phyloP scores from a whole-genome alignment of 768 basidiomycete species.

The Boletus sp. region DNA sequence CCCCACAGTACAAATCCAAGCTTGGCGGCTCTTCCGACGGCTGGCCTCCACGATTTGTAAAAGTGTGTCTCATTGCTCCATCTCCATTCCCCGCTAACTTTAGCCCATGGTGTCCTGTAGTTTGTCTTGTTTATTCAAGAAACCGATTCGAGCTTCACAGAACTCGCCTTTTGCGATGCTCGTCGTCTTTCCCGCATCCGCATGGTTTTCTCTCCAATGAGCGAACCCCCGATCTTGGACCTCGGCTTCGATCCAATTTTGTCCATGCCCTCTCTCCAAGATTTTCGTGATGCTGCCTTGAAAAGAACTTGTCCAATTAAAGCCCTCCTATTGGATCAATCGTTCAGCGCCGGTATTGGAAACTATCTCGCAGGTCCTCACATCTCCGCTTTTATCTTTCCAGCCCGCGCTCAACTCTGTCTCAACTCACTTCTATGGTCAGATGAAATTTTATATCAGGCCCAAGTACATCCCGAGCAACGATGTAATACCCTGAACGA shows the following conservation, averaged over 20 bases:
- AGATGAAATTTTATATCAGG: constrained; percentile 76
- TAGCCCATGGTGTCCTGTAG: constrained; percentile 29
- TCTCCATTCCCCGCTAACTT: neutral
- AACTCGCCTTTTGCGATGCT: constrained; percentile 71
- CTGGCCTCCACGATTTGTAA: constrained; percentile 69
- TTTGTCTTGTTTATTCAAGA: constrained; percentile 61
- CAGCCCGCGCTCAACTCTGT: neutral
- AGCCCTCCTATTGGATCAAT: constrained; percentile 73
- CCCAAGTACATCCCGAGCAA: constrained; percentile 69
- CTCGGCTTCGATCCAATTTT: constrained; percentile 79
- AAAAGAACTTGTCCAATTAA: constrained; percentile 67
- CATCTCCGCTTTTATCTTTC: neutral
- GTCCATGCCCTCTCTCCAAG: constrained; percentile 54
- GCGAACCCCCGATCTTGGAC: constrained; percentile 65
- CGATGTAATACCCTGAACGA: constrained; percentile 53
- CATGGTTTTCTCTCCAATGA: constrained; percentile 51
- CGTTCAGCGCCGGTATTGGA: constrained; percentile 77
- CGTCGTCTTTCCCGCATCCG: constrained; percentile 70
- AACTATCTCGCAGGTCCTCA: constrained; percentile 74
- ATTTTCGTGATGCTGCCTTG: constrained; percentile 45
- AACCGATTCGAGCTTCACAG: constrained; percentile 31
- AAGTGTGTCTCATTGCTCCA: constrained; percentile 35
- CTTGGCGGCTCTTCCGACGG: constrained; percentile 38
- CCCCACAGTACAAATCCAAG: constrained; percentile 48
- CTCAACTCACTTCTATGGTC: neutral